Conservation (phyloP, 129 eudicot genomes). For the Centaurea solstitialis region DNA sequence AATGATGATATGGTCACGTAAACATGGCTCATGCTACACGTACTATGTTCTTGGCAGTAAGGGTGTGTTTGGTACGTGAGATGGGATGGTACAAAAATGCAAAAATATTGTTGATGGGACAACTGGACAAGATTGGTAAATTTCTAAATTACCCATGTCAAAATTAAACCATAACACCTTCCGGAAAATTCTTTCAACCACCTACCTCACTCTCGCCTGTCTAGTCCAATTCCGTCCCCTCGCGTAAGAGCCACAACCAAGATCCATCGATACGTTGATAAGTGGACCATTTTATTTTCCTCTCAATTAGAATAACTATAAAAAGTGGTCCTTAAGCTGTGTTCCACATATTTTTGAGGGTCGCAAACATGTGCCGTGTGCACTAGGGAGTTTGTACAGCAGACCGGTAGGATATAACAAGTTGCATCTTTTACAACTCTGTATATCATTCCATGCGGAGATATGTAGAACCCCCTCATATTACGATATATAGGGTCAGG, state of each 20-base stretch:
- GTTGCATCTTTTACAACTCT: background rate
- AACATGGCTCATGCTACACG: conserved; percentile 1
- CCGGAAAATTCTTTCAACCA: background rate
- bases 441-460: background rate
- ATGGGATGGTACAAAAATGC: background rate
- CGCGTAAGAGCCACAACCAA: background rate
- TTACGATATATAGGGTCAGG: background rate
- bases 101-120: background rate
- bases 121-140: background rate
- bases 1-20: background rate
- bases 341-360: background rate
- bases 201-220: background rate
- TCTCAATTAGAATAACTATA: background rate
- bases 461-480: background rate
- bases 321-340: background rate
- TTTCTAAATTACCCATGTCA: background rate
- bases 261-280: background rate
- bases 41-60: background rate
- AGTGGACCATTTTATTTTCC: background rate
- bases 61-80: no score
- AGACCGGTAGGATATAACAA: background rate
- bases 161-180: background rate
- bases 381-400: background rate
- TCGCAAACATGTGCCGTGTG: background rate
- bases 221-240: background rate